Evolutionary conservation across 2,329 filamentous ascomycete species (phyloP).

Genomic region (Talaromyces piceae): DNA sequence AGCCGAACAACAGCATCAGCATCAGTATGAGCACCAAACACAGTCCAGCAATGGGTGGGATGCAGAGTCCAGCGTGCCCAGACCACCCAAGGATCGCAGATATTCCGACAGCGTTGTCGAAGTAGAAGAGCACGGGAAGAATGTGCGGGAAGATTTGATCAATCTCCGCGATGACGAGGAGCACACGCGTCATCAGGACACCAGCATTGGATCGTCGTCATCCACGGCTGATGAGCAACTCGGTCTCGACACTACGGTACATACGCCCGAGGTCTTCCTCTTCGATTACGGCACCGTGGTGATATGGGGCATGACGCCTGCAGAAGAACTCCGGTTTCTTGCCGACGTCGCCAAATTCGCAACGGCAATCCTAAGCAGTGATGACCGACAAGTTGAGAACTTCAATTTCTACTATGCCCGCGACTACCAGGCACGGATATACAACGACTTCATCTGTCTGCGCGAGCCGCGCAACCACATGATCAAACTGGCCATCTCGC

Average conservation of each 20-base stretch:
- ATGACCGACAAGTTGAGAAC: conserved; percentile 89
- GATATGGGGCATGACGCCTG: conserved; percentile 94
- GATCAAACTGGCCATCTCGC: conserved; percentile 94
- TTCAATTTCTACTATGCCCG: conserved; percentile 99
- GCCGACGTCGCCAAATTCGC: conserved; percentile 95
- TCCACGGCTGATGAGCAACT: conserved; percentile 31
- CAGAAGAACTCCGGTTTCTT: conserved; percentile 81
- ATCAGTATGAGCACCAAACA: conserved; percentile 21
- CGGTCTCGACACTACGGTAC: conserved; percentile 80
- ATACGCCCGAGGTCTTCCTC: conserved; percentile 89
- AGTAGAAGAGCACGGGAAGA: conserved; percentile 51
- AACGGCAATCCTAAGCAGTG: conserved; percentile 75
- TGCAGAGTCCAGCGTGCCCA: conserved; percentile 16
- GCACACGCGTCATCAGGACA: conserved; percentile 24
- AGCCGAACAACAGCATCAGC: conserved; percentile 22
- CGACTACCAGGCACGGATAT: conserved; percentile 96
- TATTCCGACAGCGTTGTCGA: conserved; percentile 63
- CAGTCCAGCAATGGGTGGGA: conserved; percentile 25
- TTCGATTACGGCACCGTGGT: conserved; percentile 98
- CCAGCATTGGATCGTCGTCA: conserved; percentile 17
- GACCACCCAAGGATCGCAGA: conserved; percentile 52
- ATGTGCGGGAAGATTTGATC: conserved; percentile 55
- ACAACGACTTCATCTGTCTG: conserved; percentile 97
- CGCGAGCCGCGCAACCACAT: conserved; percentile 95
- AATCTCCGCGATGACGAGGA: conserved; percentile 49